Conservation (phyloP, 2,329 filamentous ascomycete species). For the Emydomyces testavorans region DNA sequence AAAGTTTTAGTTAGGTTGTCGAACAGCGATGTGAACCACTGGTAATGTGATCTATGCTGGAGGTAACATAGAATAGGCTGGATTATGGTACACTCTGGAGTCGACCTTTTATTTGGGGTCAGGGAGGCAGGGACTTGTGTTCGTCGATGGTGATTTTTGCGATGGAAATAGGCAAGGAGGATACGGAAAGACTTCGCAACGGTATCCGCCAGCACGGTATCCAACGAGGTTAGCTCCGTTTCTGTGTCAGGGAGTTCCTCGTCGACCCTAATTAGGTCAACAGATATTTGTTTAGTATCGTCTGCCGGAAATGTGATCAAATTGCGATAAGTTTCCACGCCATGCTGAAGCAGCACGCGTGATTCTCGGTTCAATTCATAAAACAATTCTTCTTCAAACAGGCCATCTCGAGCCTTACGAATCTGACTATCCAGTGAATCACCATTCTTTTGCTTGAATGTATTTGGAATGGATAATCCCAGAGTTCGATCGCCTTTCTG, state of each 20-base stretch:
- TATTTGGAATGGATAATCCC: conserved; percentile 39
- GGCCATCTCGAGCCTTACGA: conserved; percentile 38
- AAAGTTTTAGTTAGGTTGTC: conserved; percentile 25
- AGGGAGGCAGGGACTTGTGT: conserved; percentile 52
- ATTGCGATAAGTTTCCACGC: conserved; percentile 53
- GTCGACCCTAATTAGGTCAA: conserved; percentile 54
- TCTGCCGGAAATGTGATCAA: conserved; percentile 47
- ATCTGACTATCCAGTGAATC: conserved; percentile 28
- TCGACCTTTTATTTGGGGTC: conserved; percentile 39
- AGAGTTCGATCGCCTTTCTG: conserved; percentile 46
- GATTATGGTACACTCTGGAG: conserved; percentile 46
- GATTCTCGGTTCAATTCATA: conserved; percentile 79
- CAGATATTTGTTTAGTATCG: conserved; percentile 46
- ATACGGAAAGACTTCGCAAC: conserved; percentile 59
- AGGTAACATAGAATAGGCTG: conserved; percentile 47
- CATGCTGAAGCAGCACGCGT: conserved; percentile 57
- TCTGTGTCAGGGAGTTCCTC: conserved; percentile 19
- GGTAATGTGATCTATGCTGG: conserved; percentile 36
- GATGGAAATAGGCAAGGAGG: conserved; percentile 67
- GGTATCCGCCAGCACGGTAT: conserved; percentile 48
- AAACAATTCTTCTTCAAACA: conserved; percentile 64
- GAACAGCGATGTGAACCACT: conserved; percentile 27
- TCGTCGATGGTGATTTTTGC: conserved; percentile 56
- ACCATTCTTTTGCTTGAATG: conserved; percentile 15
- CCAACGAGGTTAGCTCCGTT: conserved; percentile 18